Conservation (phyloP, 441 rosid species). For the Sinapis alba region DNA sequence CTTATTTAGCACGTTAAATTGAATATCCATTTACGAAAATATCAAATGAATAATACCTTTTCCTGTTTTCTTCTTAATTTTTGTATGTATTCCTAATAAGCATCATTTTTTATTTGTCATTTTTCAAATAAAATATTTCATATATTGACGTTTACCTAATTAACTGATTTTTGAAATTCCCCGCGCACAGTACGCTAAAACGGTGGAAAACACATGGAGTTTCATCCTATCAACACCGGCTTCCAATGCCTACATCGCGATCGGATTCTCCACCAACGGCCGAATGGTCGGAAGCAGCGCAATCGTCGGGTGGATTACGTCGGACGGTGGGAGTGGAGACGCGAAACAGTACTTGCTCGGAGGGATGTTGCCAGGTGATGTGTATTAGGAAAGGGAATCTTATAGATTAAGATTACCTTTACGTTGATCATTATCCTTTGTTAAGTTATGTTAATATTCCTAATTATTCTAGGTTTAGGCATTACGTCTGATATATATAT, state of each 20-base stretch:
- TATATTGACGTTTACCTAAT: background rate
- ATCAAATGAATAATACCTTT: background rate
- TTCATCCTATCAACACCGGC: conserved; percentile 70
- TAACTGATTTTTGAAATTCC: background rate
- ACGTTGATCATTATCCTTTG: too few relatives aligned
- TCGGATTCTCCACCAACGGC: conserved; percentile 71
- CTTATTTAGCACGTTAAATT: too few relatives aligned
- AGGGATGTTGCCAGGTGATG: conserved; percentile 45
- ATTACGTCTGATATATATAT: too few relatives aligned
- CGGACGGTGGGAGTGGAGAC: conserved; percentile 29
- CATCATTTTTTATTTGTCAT: too few relatives aligned
- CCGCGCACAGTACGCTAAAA: conserved; percentile 51
- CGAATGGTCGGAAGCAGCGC: conserved; percentile 78
- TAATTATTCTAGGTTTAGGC: too few relatives aligned
- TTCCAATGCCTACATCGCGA: conserved; percentile 50
- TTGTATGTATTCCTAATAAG: background rate
- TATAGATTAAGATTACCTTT: too few relatives aligned
- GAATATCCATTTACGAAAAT: too few relatives aligned
- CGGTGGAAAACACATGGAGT: conserved; percentile 57
- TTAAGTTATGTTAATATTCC: too few relatives aligned
- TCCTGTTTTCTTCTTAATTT: background rate
- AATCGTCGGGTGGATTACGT: conserved; percentile 76
- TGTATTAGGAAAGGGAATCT: too few relatives aligned
- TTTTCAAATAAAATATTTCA: too few relatives aligned
- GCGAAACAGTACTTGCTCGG: conserved; percentile 57